Conservation (phyloP, 331 rosid species). For the Phaseolus coccineus region DNA sequence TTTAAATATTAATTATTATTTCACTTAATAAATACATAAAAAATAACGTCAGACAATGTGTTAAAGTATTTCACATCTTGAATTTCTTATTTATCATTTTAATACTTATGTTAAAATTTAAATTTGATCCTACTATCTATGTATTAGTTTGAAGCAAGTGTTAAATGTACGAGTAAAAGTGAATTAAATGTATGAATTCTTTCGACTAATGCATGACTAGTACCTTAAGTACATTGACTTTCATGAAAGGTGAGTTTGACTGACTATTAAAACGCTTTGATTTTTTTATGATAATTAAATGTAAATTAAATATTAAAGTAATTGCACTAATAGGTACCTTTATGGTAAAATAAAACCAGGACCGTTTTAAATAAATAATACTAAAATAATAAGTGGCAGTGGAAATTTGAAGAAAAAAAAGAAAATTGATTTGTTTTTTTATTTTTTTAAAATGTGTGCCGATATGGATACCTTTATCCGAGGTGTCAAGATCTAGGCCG, state of each 20-base stretch:
- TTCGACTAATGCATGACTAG: no score
- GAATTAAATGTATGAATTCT: no score
- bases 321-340: neutral
- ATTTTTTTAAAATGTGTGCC: constrained; percentile 32
- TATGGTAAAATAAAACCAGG: neutral
- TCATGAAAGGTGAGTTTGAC: neutral
- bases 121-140: no score
- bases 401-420: neutral
- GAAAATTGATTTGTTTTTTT: constrained; percentile 46
- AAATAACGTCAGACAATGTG: no score
- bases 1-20: no score
- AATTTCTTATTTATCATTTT: no score
- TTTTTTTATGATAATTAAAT: neutral
- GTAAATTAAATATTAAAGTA: neutral
- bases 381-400: neutral
- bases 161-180: no score
- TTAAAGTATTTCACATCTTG: no score
- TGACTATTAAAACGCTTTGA: neutral
- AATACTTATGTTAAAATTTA: no score
- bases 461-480: neutral
- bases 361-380: neutral
- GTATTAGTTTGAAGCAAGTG: no score
- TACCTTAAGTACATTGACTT: neutral
- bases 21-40: no score
- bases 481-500: constrained; percentile 51